Base-by-base conservation (phyloP, 2,329 filamentous ascomycete species). In the Elsinoe australis region DNA sequence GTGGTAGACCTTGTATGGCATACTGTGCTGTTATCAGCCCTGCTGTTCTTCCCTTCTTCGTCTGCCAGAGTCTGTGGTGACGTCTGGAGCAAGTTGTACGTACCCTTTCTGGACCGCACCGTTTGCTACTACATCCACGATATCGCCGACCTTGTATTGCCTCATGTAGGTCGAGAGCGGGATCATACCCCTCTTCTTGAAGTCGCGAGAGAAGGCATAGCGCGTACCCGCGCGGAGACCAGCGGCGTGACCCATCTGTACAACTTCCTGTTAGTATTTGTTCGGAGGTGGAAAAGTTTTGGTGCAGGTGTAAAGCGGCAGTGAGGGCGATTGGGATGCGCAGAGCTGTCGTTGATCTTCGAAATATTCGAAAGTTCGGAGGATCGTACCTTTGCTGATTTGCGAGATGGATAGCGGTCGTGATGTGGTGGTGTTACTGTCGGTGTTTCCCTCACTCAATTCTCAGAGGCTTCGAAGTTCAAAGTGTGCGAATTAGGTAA, bases 1-100 rank as follows among this genome's bases (percentile, higher is more conserved):
- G 81, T 96, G 89, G 84, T 94, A 95, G 76, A 95, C 85, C 82
- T 95, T 95, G 84, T 89, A 88, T 65, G 90, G 89, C 87, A 95
- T 92, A 79, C 87, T 88, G 65, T 70, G 62, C 52, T 54, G 55
- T 55, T 51, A 42, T 49, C 18, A 46, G 44, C 44, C 17, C 17
- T 19, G 19, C 10, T 38, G 35, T 36, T 29, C 32, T 19, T 18
- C 21, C 17, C 24, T 6, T 49, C 34, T 45, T 31, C 22, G 18
- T 39, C 36, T 17, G 34, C 12, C 2, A 19, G 8, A 5, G 31
- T 18, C 26, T 39, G 3, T 26, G 14, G 24, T 34, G 22, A 19
- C 28, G 41, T 18, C 35, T 50, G 35, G 21, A 51, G 34, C 46
- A 31, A 26, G 35, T 45, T 50, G 26, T 49, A 75, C 83, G 82